These are phyloP conservation scores for Alloascoidea hylecoeti DNA, from an alignment of 805 yeast species.

Conservation along the genomic window DNA sequence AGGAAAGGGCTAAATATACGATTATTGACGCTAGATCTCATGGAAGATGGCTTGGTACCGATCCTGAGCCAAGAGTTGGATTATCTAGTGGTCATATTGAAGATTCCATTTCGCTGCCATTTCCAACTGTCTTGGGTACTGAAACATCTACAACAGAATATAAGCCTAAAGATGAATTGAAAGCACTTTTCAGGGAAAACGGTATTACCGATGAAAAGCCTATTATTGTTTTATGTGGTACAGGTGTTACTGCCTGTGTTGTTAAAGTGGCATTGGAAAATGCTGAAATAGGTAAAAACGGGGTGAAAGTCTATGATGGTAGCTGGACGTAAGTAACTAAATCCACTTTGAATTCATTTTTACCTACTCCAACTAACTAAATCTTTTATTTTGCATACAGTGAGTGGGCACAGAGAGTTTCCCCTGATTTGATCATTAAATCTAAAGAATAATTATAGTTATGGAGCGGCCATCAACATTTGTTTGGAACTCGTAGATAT, in stretches of 20 bases:
- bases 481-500: too few species aligned
- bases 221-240: conserved; percentile 83
- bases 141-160: conserved; percentile 27
- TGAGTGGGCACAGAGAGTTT: conserved; percentile 76
- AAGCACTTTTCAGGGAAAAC: conserved; percentile 28
- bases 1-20: conserved; percentile 20
- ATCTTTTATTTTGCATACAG: conserved; percentile 21
- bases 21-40: conserved; percentile 73
- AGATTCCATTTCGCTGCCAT: conserved; percentile 68
- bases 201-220: conserved; percentile 32
- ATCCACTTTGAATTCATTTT: conserved; percentile 21
- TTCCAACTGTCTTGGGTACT: conserved; percentile 18
- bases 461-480: too few species aligned
- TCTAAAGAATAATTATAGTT: conserved; percentile 10
- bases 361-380: conserved; percentile 17
- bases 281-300: conserved; percentile 14
- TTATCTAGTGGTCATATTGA: conserved; percentile 85
- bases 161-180: conserved; percentile 31
- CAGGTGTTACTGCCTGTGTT: conserved; percentile 92
- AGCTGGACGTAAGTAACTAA: conserved; percentile 23
- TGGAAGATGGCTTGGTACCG: conserved; percentile 64
- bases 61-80: conserved; percentile 84
- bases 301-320: conserved; percentile 14
- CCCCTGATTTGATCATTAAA: conserved; percentile 34
- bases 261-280: conserved; percentile 59